Conservation (phyloP, 2,329 filamentous ascomycete genomes). For the Fusarium sp. region DNA sequence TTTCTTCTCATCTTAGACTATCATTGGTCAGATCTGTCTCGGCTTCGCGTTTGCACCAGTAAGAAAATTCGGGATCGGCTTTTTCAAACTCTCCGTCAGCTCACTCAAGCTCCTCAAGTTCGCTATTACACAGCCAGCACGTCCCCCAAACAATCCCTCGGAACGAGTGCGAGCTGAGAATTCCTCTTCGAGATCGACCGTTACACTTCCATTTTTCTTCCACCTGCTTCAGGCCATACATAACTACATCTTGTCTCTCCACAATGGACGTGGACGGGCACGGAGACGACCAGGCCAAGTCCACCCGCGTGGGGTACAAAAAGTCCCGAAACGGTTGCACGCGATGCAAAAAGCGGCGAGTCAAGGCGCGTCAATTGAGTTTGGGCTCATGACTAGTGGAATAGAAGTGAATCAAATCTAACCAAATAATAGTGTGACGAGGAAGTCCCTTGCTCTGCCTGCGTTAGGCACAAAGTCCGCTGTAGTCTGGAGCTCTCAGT, state of each 20-base stretch:
- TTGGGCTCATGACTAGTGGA: neutral
- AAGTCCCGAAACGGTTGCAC: constrained; percentile 38
- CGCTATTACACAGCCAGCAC: no score
- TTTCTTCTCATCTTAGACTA: fast-evolving
- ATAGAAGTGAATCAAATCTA: neutral
- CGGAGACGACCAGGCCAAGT: constrained; percentile 1
- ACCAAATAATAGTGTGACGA: constrained; percentile 16
- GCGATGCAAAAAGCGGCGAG: constrained; percentile 33
- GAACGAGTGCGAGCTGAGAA: constrained; percentile 26
- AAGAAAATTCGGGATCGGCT: constrained; percentile 17
- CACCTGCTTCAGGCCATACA: neutral
- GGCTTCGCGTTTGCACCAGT: constrained; percentile 13
- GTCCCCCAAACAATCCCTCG: constrained; percentile 1
- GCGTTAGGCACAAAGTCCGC: constrained; percentile 26
- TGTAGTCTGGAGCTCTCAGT: constrained; percentile 27
- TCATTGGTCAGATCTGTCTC: neutral
- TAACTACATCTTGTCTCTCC: no score
- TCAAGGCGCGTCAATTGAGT: constrained; percentile 12
- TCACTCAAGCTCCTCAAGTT: neutral
- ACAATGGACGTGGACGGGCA: constrained; percentile 14
- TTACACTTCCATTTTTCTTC: neutral
- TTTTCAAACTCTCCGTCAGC: constrained; percentile 6
- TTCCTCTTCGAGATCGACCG: neutral
- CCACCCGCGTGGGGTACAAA: constrained; percentile 35
- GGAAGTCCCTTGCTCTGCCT: constrained; percentile 28